Base-by-base conservation (phyloP, 768 basidiomycete species). In the Exsudoporus frostii region DNA sequence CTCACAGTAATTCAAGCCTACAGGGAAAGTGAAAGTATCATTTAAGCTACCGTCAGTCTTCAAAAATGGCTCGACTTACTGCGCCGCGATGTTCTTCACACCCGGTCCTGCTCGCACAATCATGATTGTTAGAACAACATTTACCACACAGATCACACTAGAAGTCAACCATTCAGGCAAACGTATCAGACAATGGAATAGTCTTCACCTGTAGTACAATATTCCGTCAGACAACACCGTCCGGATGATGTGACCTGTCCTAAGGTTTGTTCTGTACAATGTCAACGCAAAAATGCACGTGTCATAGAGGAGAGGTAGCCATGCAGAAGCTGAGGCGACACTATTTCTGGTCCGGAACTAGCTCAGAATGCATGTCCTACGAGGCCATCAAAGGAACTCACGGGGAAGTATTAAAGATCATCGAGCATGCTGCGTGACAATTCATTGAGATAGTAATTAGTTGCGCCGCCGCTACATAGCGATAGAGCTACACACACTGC, bases 1-100 rank as follows among this genome's bases (percentile, higher is more conserved):
- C 70, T 62, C 67, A 81, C 54, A 83, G 69, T 29, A 82, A 74
- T 57, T 64, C 68, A 30, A 66, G 54, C 50, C 72, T 70, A 32
- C 47, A 34, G 10, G n/a, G 32, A 30, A 38, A n/a, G 5, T 33
- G n/a, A 36, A 27, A 39, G 9, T 24, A 34, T 33, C 41, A 36
- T n/a, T 51, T 27, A 7, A 37, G 25, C 32, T 6, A 45, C 24
- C n/a, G 33, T 11, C 24, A 25, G 24, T 41, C 33, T 15, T 46
- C 22, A 19, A 15, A 53, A 33, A 20, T 10, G 17, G 15, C 20
- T 36, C 8, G 30, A 44, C 34, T 49, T 44, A 64, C 71, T 63
- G 77, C 4, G 71, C 74, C 14, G 65, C 51, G n/a, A 75, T 64
- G 38, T 76, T 76, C 46, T 69, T 64, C 9, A 74, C 20, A 2